These are phyloP conservation scores for Paxillus rubicundulus DNA, from an alignment of 768 basidiomycete genomes.

Conservation along the genomic window DNA sequence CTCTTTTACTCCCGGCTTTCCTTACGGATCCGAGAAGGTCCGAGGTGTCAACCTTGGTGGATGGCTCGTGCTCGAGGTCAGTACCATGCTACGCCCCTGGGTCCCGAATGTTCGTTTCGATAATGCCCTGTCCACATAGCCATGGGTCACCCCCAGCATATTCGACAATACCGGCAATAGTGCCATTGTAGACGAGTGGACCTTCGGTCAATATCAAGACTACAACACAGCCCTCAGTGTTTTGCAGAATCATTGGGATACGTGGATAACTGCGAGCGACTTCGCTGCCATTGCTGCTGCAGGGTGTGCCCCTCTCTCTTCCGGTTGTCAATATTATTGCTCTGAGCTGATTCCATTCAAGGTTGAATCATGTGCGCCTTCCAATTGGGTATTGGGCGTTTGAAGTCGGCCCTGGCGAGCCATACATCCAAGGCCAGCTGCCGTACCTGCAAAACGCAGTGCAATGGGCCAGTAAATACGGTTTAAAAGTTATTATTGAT, in stretches of 20 bases:
- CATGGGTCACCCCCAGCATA: slow-evolving; percentile 78
- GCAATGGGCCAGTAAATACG: slow-evolving; percentile 64
- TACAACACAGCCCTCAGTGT: slow-evolving; percentile 43
- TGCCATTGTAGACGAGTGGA: slow-evolving; percentile 74
- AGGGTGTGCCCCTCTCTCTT: slow-evolving; percentile 43
- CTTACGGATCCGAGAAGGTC: slow-evolving; percentile 71
- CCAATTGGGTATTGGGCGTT: slow-evolving; percentile 93
- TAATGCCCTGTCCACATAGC: slow-evolving; percentile 51
- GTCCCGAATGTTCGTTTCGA: background rate
- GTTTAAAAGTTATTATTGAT: slow-evolving; percentile 81
- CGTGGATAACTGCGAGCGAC: slow-evolving; percentile 83
- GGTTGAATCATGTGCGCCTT: slow-evolving; percentile 78
- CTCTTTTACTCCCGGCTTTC: slow-evolving; percentile 53
- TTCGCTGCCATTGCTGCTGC: slow-evolving; percentile 72
- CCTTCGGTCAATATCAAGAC: slow-evolving; percentile 66
- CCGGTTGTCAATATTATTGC: background rate
- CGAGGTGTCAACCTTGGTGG: slow-evolving; percentile 84
- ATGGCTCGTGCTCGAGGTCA: slow-evolving; percentile 55
- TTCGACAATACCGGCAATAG: slow-evolving; percentile 55
- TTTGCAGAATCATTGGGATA: slow-evolving; percentile 71
- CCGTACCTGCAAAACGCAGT: slow-evolving; percentile 67
- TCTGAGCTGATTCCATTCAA: slow-evolving; percentile 26
- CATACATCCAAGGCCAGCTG: slow-evolving; percentile 75
- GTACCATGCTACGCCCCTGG: slow-evolving; percentile 4
- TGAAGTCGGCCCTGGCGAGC: slow-evolving; percentile 74